Evolutionary conservation across 2,329 filamentous ascomycete genomes (phyloP).

Genomic region (Lecanicillium sp.): DNA sequence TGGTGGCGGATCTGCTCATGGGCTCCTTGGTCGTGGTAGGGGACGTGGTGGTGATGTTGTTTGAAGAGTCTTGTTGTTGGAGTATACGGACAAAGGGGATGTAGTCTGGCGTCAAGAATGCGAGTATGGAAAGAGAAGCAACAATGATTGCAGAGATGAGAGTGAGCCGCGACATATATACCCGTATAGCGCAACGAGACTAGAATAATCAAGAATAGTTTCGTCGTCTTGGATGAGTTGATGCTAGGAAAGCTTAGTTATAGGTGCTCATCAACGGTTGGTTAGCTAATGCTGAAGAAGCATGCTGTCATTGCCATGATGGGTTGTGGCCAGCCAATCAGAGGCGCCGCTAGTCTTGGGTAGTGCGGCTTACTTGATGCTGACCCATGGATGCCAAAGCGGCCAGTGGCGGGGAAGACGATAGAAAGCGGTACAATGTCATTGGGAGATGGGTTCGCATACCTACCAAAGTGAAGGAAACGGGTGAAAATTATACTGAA

Average conservation of each 20-base stretch:
- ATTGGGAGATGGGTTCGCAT: no score
- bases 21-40: constrained; percentile 5
- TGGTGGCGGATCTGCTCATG: constrained; percentile 30
- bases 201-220: constrained; percentile 12
- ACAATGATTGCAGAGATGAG: constrained; percentile 26
- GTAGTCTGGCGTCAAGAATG: constrained; percentile 18
- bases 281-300: not conserved
- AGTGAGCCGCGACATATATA: constrained; percentile 32
- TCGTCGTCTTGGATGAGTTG: constrained; percentile 4
- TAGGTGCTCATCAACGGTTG: constrained; percentile 7
- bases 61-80: constrained; percentile 7
- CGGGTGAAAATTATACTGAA: no score
- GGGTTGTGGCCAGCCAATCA: constrained; percentile 1
- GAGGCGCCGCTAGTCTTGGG: no score
- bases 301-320: no score
- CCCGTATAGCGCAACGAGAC: not conserved
- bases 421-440: no score
- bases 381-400: no score
- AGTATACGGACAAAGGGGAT: no score
- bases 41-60: constrained; percentile 8
- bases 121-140: constrained; percentile 29
- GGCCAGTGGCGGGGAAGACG: no score
- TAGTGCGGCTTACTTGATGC: no score
- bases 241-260: constrained; percentile 4
- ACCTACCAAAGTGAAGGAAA: no score